phyloP scores from a whole-genome alignment of 306 rosid genomes.

The Fagus sylvatica region DNA sequence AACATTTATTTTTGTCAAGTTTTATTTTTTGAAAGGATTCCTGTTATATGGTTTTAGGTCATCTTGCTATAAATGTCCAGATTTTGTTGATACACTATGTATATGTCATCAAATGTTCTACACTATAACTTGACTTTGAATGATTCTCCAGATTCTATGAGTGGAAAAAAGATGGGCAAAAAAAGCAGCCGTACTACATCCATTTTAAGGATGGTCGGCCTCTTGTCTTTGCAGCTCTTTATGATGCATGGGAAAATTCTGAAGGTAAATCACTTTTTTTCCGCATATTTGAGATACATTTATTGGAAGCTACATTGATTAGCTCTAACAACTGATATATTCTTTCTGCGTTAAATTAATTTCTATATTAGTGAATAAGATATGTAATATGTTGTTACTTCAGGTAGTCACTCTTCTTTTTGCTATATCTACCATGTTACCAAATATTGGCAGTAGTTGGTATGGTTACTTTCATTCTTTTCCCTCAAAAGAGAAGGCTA shows the following conservation, averaged over 20 bases:
- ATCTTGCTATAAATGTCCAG: not conserved
- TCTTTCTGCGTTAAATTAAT: not conserved
- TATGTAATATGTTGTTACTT: not conserved
- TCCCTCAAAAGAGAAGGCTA: not conserved
- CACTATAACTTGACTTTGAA: not conserved
- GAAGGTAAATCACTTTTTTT: constrained; percentile 47
- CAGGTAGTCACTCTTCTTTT: not conserved
- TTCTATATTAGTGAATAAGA: not conserved
- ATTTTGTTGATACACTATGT: not conserved
- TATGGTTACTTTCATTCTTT: not conserved
- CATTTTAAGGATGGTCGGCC: constrained; percentile 85
- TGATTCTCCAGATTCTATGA: constrained; percentile 65
- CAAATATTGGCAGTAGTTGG: not conserved
- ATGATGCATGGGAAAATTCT: constrained; percentile 78
- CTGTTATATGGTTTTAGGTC: not conserved
- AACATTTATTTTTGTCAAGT: too few species aligned
- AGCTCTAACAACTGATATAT: not conserved
- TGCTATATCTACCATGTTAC: not conserved
- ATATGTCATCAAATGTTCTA: not conserved
- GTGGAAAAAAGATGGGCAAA: constrained; percentile 91
- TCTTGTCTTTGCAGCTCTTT: constrained; percentile 85
- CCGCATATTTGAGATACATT: not conserved
- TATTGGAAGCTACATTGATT: not conserved
- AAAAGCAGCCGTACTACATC: constrained; percentile 87
- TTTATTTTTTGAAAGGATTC: not conserved